A percentile compares a stretch with the other conserved stretches of the same genome.
These are phyloP conservation scores for Bryoglossum gracile DNA, from an alignment of 495 filamentous ascomycete species.

Conservation along the genomic window DNA sequence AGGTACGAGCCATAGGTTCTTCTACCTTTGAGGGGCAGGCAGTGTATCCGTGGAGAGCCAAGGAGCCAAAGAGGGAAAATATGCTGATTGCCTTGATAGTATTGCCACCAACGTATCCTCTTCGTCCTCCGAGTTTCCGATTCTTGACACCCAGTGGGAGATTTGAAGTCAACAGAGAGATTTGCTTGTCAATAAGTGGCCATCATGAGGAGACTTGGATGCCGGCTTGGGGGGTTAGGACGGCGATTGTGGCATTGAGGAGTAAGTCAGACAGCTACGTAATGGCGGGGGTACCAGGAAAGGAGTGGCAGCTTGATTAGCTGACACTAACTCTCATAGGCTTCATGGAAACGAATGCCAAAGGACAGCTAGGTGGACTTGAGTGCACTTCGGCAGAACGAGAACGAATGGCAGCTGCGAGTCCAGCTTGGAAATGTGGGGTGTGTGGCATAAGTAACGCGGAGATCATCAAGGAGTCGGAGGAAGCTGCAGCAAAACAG, in stretches of 20 bases:
- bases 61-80: too few relatives aligned
- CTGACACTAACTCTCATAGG: constrained; percentile 12
- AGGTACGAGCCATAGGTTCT: constrained; percentile 3
- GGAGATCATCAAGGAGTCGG: constrained; percentile 63
- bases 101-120: constrained; percentile 79
- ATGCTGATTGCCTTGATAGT: too few relatives aligned
- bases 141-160: constrained; percentile 88
- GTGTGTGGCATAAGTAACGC: constrained; percentile 60
- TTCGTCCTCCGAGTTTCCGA: constrained; percentile 85
- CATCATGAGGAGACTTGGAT: constrained; percentile 99
- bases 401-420: constrained; percentile 56
- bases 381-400: constrained; percentile 60
- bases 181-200: constrained; percentile 85
- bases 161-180: constrained; percentile 96
- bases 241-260: constrained; percentile 57
- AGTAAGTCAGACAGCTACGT: too few relatives aligned
- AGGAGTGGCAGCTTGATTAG: too few relatives aligned
- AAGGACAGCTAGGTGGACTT: constrained; percentile 82
- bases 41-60: too few relatives aligned
- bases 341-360: constrained; percentile 69
- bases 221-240: constrained; percentile 91
- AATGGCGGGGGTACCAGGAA: too few relatives aligned
- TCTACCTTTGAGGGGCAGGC: too few relatives aligned
- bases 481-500: constrained; percentile 45
- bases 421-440: constrained; percentile 53